Percentiles rank a stretch among this genome's conserved stretches.
These are phyloP conservation scores for Dactylonectria estremocensis DNA, from an alignment of 2,329 filamentous ascomycete genomes.

Conservation along the genomic window DNA sequence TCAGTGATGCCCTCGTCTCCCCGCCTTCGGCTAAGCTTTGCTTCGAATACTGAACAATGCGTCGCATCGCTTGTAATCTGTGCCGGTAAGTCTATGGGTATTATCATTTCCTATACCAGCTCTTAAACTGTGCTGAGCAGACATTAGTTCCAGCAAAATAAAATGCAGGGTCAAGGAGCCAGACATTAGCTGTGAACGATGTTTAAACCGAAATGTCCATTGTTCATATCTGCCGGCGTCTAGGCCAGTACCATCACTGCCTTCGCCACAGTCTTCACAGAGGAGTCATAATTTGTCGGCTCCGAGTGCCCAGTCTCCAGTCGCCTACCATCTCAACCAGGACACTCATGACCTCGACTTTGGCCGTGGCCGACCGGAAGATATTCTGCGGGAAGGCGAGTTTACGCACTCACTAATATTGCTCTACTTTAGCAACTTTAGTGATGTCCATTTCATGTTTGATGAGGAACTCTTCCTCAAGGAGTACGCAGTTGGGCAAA, in stretches of 20 bases:
- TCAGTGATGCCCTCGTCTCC: background rate
- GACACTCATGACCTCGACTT: constrained; percentile 22
- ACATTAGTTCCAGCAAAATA: background rate
- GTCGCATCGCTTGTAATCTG: background rate
- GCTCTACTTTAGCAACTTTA: constrained; percentile 33
- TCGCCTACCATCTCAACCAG: constrained; percentile 19
- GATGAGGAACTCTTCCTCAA: constrained; percentile 25
- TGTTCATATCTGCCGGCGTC: background rate
- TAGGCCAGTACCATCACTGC: background rate
- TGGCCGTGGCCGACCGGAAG: constrained; percentile 20
- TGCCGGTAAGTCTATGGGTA: background rate
- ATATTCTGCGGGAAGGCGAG: constrained; percentile 28
- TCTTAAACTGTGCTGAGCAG: background rate
- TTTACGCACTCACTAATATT: constrained; percentile 27
- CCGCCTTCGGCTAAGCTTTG: background rate
- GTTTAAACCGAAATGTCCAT: background rate
- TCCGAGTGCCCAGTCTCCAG: background rate
- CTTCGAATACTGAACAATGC: background rate
- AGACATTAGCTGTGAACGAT: background rate
- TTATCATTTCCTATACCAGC: background rate
- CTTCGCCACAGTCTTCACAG: background rate
- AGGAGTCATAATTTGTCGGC: background rate
- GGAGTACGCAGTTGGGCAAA: constrained; percentile 15
- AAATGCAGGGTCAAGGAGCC: background rate
- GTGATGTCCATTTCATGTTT: constrained; percentile 32